phyloP scores from a whole-genome alignment of 768 basidiomycete species.

The Paxillus ammoniavirescens region DNA sequence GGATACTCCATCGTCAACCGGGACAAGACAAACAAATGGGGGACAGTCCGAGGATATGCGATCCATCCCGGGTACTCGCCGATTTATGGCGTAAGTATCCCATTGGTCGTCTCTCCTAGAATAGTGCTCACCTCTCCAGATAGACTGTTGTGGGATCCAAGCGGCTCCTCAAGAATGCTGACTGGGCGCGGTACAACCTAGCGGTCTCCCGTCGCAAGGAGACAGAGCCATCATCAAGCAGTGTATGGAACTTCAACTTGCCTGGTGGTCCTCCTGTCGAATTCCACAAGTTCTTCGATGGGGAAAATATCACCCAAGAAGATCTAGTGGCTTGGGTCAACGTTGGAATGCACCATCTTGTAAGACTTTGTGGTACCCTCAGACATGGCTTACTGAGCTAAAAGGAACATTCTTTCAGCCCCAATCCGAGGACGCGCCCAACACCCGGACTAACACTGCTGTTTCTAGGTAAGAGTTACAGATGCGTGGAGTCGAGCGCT shows the following conservation, averaged over 20 bases:
- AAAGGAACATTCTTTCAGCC: conserved; percentile 33
- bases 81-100: conserved; percentile 42
- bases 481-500: no score
- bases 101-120: not conserved
- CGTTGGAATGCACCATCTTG: conserved; percentile 65
- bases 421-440: conserved; percentile 63
- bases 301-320: conserved; percentile 60
- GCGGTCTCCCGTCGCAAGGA: conserved; percentile 60
- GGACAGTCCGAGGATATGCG: conserved; percentile 54
- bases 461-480: conserved; percentile 42
- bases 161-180: conserved; percentile 57
- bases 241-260: conserved; percentile 63
- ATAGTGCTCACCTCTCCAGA: not conserved
- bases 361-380: conserved; percentile 15
- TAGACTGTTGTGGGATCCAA: conserved; percentile 60
- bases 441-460: conserved; percentile 56
- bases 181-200: conserved; percentile 66
- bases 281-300: conserved; percentile 63
- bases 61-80: conserved; percentile 60
- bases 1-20: conserved; percentile 56
- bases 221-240: conserved; percentile 54
- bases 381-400: not conserved
- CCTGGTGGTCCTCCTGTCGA: conserved; percentile 55
- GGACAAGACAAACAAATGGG: conserved; percentile 55
- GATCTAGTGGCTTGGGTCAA: conserved; percentile 70